Base-by-base conservation (phyloP, 495 filamentous ascomycete genomes). In the Echria macrotheca region DNA sequence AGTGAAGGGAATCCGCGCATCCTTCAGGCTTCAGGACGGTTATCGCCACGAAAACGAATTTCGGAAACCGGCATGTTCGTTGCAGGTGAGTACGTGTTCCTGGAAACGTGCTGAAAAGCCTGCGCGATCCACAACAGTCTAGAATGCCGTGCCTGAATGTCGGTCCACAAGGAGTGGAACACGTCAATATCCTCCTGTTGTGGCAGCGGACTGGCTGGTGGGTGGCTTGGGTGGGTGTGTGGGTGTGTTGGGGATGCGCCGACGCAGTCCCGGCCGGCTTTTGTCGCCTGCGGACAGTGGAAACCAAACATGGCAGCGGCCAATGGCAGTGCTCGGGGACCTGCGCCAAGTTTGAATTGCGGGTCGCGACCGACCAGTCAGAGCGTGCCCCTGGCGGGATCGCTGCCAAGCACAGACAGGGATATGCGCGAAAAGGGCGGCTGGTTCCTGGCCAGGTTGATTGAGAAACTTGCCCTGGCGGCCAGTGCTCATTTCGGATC, bases 321-420 rank as follows among this genome's bases (percentile, higher is more conserved):
- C 60, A 63, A 61, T 63, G 31, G 46, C 7, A 51, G 1, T 15
- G 36, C 8, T 0, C 7, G 14, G 35, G 61, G 56, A 64, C 61
- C 61, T 64, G 58, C 51, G 52, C 50, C 46, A 48, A 40, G 35
- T 52, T 50, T 55, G 31, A 29, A 38, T 14, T 50, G 51, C 35
- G 53, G 54, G 49, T 33, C 51, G 33, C 15, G 7, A 32, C 14
- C n/a, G 36, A 21, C 58, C 56, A 61, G 4, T 60, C 47, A 57
- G 35, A 12, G 8, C 10, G 19, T n/a, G 33, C 21, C 23, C 6
- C 45, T 22, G n/a, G 14, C 33, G 25, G n/a, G 57, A 63, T 56
- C 47, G 37, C 31, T 39, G 44, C 50, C 53, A 47, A 45, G 38
- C 45, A 37, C 36, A 44, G 28, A 15, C 42, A 50, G 48, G 53